A percentile compares a stretch with the other conserved stretches of the same genome.
Conservation (phyloP, 805 yeast species). For the Kuraishia cidri region DNA sequence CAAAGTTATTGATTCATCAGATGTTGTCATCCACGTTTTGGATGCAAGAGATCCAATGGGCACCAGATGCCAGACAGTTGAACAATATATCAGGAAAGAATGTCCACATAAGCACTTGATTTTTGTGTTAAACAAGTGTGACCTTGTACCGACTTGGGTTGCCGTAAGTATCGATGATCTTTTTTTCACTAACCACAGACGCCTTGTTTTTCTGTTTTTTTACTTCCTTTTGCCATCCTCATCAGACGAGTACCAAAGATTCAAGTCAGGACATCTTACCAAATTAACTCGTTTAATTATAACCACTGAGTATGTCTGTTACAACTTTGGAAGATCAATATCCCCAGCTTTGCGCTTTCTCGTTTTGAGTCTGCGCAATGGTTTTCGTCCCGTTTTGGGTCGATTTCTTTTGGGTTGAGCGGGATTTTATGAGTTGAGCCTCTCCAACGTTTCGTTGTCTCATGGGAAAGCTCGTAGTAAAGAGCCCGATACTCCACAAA, state of each 20-base stretch:
- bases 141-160: conserved; percentile 97
- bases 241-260: conserved; percentile 56
- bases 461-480: conserved; percentile 70
- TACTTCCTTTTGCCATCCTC: conserved; percentile 7
- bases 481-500: conserved; percentile 84
- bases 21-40: conserved; percentile 90
- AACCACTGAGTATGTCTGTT: conserved; percentile 76
- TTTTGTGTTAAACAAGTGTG: conserved; percentile 93
- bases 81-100: conserved; percentile 86
- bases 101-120: conserved; percentile 95
- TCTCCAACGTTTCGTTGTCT: conserved; percentile 16
- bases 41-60: conserved; percentile 98
- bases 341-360: conserved; percentile 39
- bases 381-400: conserved; percentile 35
- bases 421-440: conserved; percentile 84
- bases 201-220: conserved; percentile 7
- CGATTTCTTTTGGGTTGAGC: conserved; percentile 24
- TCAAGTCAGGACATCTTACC: conserved; percentile 71
- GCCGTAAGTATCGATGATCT: conserved; percentile 80
- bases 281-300: too few relatives aligned
- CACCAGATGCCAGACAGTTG: conserved; percentile 89
- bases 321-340: conserved; percentile 91
- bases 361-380: conserved; percentile 43
- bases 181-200: conserved; percentile 5
- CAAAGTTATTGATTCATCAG: conserved; percentile 95